Percentiles rank a stretch among this genome's conserved stretches.
These are phyloP conservation scores for Adansonia rubrostipa DNA, from an alignment of 441 rosid genomes.

Conservation along the genomic window DNA sequence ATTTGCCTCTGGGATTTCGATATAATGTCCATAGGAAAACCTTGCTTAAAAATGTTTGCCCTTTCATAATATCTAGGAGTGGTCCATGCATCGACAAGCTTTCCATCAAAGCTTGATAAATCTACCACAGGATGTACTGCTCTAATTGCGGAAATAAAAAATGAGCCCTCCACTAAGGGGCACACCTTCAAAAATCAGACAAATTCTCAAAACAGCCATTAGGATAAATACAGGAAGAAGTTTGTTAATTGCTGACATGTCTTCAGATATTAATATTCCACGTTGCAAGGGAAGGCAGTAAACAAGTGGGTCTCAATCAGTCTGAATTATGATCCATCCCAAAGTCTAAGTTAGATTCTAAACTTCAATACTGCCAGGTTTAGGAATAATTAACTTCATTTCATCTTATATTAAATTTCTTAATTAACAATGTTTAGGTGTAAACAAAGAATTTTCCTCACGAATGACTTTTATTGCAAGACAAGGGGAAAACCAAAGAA, in stretches of 20 bases:
- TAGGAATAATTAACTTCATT: neutral
- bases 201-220: neutral
- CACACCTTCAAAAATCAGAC: constrained; percentile 18
- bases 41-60: neutral
- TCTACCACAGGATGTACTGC: constrained; percentile 6
- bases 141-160: constrained; percentile 20
- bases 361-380: constrained; percentile 9
- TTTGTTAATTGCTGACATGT: neutral
- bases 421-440: neutral
- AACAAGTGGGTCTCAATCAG: neutral
- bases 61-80: neutral
- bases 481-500: neutral
- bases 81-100: constrained; percentile 30
- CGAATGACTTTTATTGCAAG: neutral
- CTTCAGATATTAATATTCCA: neutral
- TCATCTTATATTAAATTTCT: neutral
- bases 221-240: constrained; percentile 12
- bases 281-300: neutral
- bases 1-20: constrained; percentile 4
- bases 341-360: neutral
- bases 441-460: neutral
- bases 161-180: neutral
- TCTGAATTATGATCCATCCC: neutral
- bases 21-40: constrained; percentile 5
- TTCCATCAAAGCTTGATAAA: constrained; percentile 20